phyloP scores from a whole-genome alignment of 208 protist species.

The Crithidia fasciculata region DNA sequence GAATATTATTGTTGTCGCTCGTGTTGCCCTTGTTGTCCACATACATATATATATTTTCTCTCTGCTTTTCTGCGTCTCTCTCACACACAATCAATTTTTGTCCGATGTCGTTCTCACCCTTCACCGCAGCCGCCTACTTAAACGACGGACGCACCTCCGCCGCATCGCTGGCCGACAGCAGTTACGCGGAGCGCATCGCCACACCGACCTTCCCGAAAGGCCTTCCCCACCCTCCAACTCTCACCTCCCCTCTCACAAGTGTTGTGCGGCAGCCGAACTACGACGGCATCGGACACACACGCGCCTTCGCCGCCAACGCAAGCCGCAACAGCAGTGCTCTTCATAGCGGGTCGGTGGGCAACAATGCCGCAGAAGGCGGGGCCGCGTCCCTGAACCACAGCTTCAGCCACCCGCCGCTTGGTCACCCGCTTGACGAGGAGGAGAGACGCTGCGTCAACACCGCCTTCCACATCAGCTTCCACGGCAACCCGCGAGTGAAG shows the following conservation, averaged over 20 bases:
- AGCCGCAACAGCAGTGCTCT: not conserved
- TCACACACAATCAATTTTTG: too few relatives aligned
- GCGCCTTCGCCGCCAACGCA: not conserved
- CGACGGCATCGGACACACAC: too few relatives aligned
- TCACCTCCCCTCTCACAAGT: not conserved
- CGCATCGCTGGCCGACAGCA: not conserved
- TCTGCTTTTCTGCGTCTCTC: too few relatives aligned
- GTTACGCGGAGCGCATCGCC: constrained; percentile 1
- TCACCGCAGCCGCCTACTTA: not conserved
- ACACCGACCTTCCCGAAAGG: not conserved
- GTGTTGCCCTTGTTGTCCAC: too few relatives aligned
- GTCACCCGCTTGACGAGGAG: constrained; percentile 33
- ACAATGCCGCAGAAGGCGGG: not conserved
- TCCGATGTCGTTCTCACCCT: not conserved
- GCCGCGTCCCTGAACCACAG: constrained; percentile 14
- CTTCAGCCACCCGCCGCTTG: constrained; percentile 11
- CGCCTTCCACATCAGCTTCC: constrained; percentile 64
- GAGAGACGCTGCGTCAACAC: constrained; percentile 50
- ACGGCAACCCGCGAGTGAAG: constrained; percentile 64
- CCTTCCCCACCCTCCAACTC: not conserved
- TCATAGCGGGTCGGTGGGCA: constrained; percentile 1
- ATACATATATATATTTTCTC: too few relatives aligned
- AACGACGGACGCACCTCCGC: not conserved
- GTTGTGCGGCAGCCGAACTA: not conserved
- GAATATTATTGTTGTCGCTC: too few relatives aligned